Base-by-base conservation (phyloP, 495 filamentous ascomycete genomes). In the Baudoinia panamericana region DNA sequence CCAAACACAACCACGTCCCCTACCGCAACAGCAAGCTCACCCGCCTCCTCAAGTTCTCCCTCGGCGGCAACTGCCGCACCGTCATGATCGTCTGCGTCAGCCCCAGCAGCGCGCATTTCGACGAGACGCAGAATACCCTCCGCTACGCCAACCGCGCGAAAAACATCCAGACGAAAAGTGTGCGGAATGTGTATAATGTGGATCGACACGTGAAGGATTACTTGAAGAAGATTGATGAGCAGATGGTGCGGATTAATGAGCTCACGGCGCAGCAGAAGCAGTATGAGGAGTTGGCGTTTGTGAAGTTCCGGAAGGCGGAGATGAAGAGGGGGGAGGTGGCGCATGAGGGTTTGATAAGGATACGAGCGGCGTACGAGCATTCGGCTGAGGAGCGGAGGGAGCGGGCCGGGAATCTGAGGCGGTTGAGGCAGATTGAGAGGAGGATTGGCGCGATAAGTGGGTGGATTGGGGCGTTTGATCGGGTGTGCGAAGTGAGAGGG, bases 1-100 rank as follows among this genome's bases (percentile, higher is more conserved):
- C n/a, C n/a, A 94, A 92, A 65, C 77, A 73, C 39, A 93, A 93
- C 50, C 90, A 99, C 55, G 80, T 99, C 10, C 90, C 90, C 1
- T 99, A 99, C 63, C 75, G 90, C 43, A 95, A 99, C 62, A 95
- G 87, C 23, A 99, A 96, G 54, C 76, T 99, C 34, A 99, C 90
- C 2, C 80, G 90, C 29, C 66, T 99, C 1, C 73, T 99, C 19
- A 99, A 99, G 50, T 99, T 99, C 63, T 92, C 86, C 2, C 71
- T 99, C 1, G 90, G 90, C 30, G 90, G 90, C 2, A 99, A 99
- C 57, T 99, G 90, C 66, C 87, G 83, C 65, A 99, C 90, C 9
- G 90, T 99, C 52, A 99, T 99, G 90, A 99, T 99, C 53, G 90
- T 99, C 23, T 99, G 90, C 54, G 85, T 96, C 36, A 93, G 85